Percentiles rank a stretch among this genome's conserved stretches.
These are phyloP conservation scores for Ophiobolus disseminans DNA, from an alignment of 2,329 filamentous ascomycete genomes.

Conservation along the genomic window DNA sequence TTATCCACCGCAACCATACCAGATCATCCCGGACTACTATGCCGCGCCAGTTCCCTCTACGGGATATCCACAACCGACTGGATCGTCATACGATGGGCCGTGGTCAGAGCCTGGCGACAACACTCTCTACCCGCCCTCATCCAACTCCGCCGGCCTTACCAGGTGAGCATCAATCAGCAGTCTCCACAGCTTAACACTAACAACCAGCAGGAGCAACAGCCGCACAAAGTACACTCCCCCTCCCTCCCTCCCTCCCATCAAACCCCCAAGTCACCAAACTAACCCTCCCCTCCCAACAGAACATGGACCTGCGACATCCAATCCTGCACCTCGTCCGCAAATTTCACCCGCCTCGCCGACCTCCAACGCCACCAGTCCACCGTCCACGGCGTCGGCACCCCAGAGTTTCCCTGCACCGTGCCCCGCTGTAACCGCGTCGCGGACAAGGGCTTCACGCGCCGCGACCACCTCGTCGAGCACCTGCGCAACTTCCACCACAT, in stretches of 20 bases:
- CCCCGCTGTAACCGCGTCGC: constrained; percentile 40
- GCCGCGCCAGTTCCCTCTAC: constrained; percentile 17
- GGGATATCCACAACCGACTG: constrained; percentile 17
- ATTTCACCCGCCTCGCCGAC: constrained; percentile 45
- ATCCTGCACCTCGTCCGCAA: constrained; percentile 40
- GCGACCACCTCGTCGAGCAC: constrained; percentile 66
- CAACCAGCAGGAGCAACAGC: constrained; percentile 18
- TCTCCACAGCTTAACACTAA: not conserved
- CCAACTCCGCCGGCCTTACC: constrained; percentile 11
- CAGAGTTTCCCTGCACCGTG: constrained; percentile 43
- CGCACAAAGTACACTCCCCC: constrained; percentile 24
- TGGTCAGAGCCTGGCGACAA: no score
- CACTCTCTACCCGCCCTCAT: constrained; percentile 3
- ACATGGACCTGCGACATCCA: constrained; percentile 43
- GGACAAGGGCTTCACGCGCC: constrained; percentile 60
- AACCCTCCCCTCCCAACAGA: constrained; percentile 12
- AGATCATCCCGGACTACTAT: constrained; percentile 34
- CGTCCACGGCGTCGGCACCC: constrained; percentile 37
- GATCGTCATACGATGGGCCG: constrained; percentile 19
- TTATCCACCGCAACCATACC: constrained; percentile 39
- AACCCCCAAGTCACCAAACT: not conserved
- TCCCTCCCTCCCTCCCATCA: not conserved
- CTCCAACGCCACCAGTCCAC: constrained; percentile 47
- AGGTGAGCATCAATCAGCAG: constrained; percentile 7
- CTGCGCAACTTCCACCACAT: constrained; percentile 62